Percentiles rank a stretch among this genome's conserved stretches.
Conservation (phyloP, 306 rosid genomes). For the Herpetospermum pedunculosum region DNA sequence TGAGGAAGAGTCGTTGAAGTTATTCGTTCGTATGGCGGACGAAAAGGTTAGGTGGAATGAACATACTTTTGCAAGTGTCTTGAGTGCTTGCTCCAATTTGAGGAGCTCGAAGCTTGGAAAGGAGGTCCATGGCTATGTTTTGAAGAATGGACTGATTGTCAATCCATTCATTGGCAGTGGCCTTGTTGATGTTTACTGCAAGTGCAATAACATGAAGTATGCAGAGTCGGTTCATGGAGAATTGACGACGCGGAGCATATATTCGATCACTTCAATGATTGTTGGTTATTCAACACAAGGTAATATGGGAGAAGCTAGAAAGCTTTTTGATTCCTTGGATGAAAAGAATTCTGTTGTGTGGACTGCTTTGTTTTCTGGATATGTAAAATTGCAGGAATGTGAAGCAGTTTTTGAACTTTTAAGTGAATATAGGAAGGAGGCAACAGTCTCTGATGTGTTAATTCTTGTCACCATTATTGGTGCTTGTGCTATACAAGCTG, state of each 20-base stretch:
- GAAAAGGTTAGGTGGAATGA: conserved; percentile 37
- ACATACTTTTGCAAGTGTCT: conserved; percentile 56
- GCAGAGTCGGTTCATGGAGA: conserved; percentile 39
- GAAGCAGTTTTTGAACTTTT: conserved; percentile 49
- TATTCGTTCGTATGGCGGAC: conserved; percentile 43
- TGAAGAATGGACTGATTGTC: conserved; percentile 28
- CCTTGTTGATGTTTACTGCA: conserved; percentile 60
- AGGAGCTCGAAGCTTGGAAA: conserved; percentile 38
- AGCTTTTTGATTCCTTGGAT: conserved; percentile 43
- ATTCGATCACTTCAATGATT: conserved; percentile 46
- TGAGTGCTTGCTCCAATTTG: conserved; percentile 54
- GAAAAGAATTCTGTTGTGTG: conserved; percentile 46
- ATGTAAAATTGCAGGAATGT: conserved; percentile 46
- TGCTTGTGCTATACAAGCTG: conserved; percentile 57
- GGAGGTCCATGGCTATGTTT: conserved; percentile 53
- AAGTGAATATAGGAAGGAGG: conserved; percentile 31
- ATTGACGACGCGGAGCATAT: conserved; percentile 23
- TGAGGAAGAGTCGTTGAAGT: conserved; percentile 35
- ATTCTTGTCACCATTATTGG: conserved; percentile 45
- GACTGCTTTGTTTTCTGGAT: conserved; percentile 65
- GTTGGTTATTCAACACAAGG: conserved; percentile 54
- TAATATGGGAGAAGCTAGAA: conserved; percentile 44
- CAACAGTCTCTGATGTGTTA: conserved; percentile 30
- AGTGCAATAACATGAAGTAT: conserved; percentile 48
- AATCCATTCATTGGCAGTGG: conserved; percentile 61